Conservation (phyloP, 1,139 yeast genomes). For the Hemisphaericaspora subhashii region DNA sequence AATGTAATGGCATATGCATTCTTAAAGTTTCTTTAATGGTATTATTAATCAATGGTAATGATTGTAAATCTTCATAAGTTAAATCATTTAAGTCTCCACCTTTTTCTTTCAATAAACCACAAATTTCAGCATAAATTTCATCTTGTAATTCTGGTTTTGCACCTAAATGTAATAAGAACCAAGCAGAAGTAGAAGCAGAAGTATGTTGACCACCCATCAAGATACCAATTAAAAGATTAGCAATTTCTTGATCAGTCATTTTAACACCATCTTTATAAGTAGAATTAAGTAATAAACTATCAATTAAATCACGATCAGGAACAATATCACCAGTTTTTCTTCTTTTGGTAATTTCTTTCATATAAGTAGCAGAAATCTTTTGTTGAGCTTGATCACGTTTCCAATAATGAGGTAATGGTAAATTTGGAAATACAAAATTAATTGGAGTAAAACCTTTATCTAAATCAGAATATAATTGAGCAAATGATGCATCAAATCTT, state of each 20-base stretch:
- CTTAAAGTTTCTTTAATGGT: slow-evolving; percentile 91
- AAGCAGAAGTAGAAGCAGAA: slow-evolving; percentile 92
- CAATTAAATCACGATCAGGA: slow-evolving; percentile 84
- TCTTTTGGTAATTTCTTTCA: slow-evolving; percentile 74
- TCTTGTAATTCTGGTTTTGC: slow-evolving; percentile 83
- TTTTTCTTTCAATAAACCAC: slow-evolving; percentile 56
- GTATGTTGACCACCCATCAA: slow-evolving; percentile 99
- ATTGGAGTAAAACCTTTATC: slow-evolving; percentile 97
- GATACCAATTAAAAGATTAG: slow-evolving; percentile 90
- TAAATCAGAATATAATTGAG: slow-evolving; percentile 81
- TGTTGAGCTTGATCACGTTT: slow-evolving; percentile 86
- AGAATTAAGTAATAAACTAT: slow-evolving; percentile 76
- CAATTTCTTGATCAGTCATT: slow-evolving; percentile 95
- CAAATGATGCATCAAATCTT: slow-evolving; percentile 80
- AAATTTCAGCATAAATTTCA: slow-evolving; percentile 72
- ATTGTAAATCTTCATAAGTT: slow-evolving; percentile 78
- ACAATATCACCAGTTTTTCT: slow-evolving; percentile 70
- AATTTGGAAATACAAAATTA: slow-evolving; percentile 90
- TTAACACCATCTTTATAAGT: slow-evolving; percentile 89
- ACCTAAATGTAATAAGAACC: slow-evolving; percentile 90
- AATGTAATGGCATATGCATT: slow-evolving; percentile 94
- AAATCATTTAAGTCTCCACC: slow-evolving; percentile 52
- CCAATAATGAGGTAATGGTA: slow-evolving; percentile 85
- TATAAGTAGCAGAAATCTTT: slow-evolving; percentile 75
- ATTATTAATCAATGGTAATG: slow-evolving; percentile 78